These are phyloP conservation scores for Colletotrichum salicis DNA, from an alignment of 2,329 filamentous ascomycete species.

Conservation along the genomic window DNA sequence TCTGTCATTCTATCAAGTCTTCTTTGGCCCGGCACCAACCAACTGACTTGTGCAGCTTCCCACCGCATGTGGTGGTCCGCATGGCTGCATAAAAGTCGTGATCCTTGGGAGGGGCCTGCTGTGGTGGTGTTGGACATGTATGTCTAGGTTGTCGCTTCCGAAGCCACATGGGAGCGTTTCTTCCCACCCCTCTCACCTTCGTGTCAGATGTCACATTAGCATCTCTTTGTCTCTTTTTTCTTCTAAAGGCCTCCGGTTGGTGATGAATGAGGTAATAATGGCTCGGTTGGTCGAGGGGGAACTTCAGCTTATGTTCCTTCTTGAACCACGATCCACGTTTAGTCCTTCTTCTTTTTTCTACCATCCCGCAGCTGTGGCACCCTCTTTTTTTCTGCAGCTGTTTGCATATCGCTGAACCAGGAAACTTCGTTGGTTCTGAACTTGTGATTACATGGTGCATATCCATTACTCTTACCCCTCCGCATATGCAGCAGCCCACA, in stretches of 20 bases:
- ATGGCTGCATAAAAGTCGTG: slow-evolving; percentile 12
- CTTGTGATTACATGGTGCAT: not conserved
- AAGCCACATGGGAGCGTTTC: not conserved
- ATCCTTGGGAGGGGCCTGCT: not conserved
- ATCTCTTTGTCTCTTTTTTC: not conserved
- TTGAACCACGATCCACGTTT: not conserved
- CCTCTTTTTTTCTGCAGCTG: not conserved
- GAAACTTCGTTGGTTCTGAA: slow-evolving; percentile 16
- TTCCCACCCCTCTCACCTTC: too few relatives aligned
- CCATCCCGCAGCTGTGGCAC: not conserved
- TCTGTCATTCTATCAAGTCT: slow-evolving; percentile 10
- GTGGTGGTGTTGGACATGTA: slow-evolving; percentile 7
- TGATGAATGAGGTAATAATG: not conserved
- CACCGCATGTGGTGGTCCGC: slow-evolving; percentile 15
- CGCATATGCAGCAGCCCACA: slow-evolving; percentile 26
- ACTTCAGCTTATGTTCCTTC: not conserved
- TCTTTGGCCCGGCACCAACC: not conserved
- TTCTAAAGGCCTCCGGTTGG: not conserved
- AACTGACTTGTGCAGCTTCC: slow-evolving; percentile 2
- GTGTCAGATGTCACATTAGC: slow-evolving; percentile 24
- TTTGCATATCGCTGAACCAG: not conserved
- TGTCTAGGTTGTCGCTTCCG: not conserved
- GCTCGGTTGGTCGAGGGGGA: not conserved
- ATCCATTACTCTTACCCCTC: slow-evolving; percentile 4
- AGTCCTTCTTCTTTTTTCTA: not conserved